A percentile compares a stretch with the other conserved stretches of the same genome.
These are phyloP conservation scores for Bryoglossum gracile DNA, from an alignment of 495 filamentous ascomycete species.

Conservation along the genomic window DNA sequence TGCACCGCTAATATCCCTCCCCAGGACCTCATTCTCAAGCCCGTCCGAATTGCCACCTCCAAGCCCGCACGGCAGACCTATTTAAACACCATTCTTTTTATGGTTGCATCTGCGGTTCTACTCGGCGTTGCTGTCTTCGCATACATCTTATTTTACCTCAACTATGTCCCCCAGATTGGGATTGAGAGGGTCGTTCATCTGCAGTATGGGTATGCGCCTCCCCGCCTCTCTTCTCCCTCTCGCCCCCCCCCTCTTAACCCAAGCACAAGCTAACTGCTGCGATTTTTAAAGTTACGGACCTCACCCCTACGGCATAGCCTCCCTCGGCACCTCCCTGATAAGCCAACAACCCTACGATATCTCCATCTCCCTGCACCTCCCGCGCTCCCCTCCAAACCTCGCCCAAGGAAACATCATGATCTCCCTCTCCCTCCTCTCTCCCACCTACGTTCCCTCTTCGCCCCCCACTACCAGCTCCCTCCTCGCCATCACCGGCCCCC, in stretches of 20 bases:
- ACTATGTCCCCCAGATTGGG: slow-evolving; percentile 67
- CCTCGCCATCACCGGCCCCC: slow-evolving; percentile 3
- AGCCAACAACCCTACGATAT: slow-evolving; percentile 57
- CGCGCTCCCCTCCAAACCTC: slow-evolving; percentile 52
- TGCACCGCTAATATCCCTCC: too few species aligned
- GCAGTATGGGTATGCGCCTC: slow-evolving; percentile 65
- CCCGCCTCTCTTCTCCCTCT: background rate
- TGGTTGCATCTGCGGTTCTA: slow-evolving; percentile 49
- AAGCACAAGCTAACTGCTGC: background rate
- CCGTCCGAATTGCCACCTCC: slow-evolving; percentile 51
- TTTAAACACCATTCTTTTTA: slow-evolving; percentile 59
- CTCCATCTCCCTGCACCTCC: slow-evolving; percentile 48
- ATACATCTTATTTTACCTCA: slow-evolving; percentile 74
- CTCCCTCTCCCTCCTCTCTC: slow-evolving; percentile 56
- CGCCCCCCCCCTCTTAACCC: background rate
- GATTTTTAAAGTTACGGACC: slow-evolving; percentile 29
- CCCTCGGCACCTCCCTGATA: slow-evolving; percentile 37
- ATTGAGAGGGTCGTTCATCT: slow-evolving; percentile 63
- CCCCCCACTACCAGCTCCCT: slow-evolving; percentile 13
- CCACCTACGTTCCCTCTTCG: slow-evolving; percentile 23
- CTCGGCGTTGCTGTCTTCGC: slow-evolving; percentile 55
- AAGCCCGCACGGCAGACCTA: slow-evolving; percentile 64
- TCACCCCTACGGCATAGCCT: slow-evolving; percentile 47
- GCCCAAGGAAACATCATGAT: slow-evolving; percentile 88
- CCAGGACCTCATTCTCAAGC: slow-evolving; percentile 30